Conservation (phyloP, 169 alveolate genomes). For the Plasmodium cynomolgi region DNA sequence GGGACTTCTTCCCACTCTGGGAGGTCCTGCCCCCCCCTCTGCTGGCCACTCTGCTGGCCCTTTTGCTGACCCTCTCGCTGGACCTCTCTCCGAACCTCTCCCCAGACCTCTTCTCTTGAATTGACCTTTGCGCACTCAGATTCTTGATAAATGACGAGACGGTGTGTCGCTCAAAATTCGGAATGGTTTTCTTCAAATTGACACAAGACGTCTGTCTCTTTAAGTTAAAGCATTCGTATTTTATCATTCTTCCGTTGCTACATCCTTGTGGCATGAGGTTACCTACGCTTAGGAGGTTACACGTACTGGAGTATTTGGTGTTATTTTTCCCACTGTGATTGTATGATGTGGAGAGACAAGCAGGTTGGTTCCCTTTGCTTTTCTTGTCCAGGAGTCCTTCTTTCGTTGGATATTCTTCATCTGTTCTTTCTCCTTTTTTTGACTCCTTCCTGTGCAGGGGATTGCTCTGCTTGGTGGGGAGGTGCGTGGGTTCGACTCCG, state of each 20-base stretch:
- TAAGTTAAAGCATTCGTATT: neutral
- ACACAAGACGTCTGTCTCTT: neutral
- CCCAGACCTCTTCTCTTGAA: conserved; percentile 10
- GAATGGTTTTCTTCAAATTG: conserved; percentile 2
- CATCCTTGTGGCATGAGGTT: neutral
- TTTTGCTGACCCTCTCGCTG: too few relatives aligned
- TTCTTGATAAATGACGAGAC: conserved; percentile 64
- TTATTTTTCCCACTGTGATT: neutral
- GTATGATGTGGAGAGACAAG: neutral
- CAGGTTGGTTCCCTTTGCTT: neutral
- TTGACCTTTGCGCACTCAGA: conserved; percentile 27
- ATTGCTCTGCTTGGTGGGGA: neutral
- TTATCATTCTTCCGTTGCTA: neutral
- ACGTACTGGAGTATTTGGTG: neutral
- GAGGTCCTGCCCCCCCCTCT: neutral
- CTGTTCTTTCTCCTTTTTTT: neutral
- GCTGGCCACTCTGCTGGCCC: too few relatives aligned
- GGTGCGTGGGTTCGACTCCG: neutral
- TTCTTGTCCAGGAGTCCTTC: neutral
- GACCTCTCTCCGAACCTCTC: too few relatives aligned
- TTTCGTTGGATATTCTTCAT: neutral
- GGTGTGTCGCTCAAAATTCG: conserved; percentile 56
- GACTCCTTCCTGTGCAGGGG: neutral
- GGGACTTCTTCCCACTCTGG: neutral
- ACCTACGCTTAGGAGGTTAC: neutral